Evolutionary conservation across 306 rosid species (phyloP), one percentile per base, ranked within the genome.

Genomic region (Trichosanthes cucumerina): DNA sequence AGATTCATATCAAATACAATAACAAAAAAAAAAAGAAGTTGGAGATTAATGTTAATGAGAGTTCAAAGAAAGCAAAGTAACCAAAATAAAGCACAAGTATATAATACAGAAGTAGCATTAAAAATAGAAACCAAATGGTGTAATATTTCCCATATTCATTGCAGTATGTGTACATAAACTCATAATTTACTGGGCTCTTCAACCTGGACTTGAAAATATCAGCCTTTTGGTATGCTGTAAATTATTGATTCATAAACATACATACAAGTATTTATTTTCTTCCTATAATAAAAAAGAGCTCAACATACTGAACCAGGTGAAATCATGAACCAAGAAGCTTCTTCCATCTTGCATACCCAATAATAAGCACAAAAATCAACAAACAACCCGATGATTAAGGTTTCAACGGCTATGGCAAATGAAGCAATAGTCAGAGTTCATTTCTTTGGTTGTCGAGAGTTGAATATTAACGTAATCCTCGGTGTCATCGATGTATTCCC

Each of bases 381-480:
- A 88, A 15, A 49, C 85, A 52, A 33, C 46, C 92, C 93, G 4
- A 96, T 87, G 24, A 96, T 68, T 91, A 85, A 36, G 41, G 98
- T 96, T 59, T 96, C 98, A 19, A 88, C 1, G 34, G 96, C 86
- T 80, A 92, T 24, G 54, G 98, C 93, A 86, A 96, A 92, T 72
- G 97, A 88, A 75, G 96, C 99, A 78, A 92, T 96, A 24, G 98
- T 91, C 89, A 92, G 73, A 96, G 98, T 82, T 96, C 98, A 16
- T 96, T 96, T 82, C 97, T 82, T 39, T 96, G 99, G 88, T 91
- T 96, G 86, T 96, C 98, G 38, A 96, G n/a, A n/a, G 99, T 84
- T 95, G 97, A 79, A 95, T 95, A 82, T 92, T 95, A 68, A 95
- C 97, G 18, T 92, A 96, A 80, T 96, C 99, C 83, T 96, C 99